Base-by-base conservation (phyloP, 352 stramenopile genomes). In the Salisapilia sapeloensis region DNA sequence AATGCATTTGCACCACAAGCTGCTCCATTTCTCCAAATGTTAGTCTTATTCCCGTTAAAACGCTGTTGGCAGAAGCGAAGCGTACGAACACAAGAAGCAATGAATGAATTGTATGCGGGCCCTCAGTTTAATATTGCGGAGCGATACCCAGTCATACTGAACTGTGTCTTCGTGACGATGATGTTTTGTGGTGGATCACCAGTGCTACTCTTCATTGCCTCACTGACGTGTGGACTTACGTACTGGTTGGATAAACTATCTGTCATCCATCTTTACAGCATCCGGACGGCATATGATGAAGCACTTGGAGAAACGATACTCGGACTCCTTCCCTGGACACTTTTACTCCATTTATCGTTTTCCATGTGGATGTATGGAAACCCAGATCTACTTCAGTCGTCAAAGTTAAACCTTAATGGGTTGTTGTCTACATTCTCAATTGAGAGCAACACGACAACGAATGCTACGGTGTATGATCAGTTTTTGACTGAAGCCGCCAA, bases 301-400 rank as follows among this genome's bases (percentile, higher is more conserved):
- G 66, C 60, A 17, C 44, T 89, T 1, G 74, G 74, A 17, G 60
- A 78, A 36, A 54, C 56, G 2, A 62, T 62, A 4, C 38, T 89
- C 6, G 19, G 29, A 2, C 30, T 84, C 8, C 15, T 89, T 17
- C 74, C 74, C 0, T 89, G 70, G 70, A 69, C 70, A 4, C 49
- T 89, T 1, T 60, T 64, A 7, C 38, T 69, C 13, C 74, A 89
- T 30, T 34, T 89, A 23, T 64, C 20, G 3, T 84, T 89, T 34
- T 85, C 74, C 0, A 62, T 58, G 13, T 89, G 74, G 74, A 82
- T 83, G 70, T 89, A 84, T 24, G 70, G 74, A 24, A 85, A 86
- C 34, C 56, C 60, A 13, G 43, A 65, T 1, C 47, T 89, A 15
- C 53, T 89, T 34, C 56, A 74, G 23, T 53, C 71, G 0, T 48